Evolutionary conservation across 106 monocot genomes (phyloP), one percentile per base, ranked within the genome.

Genomic region (Acorus calamus): DNA sequence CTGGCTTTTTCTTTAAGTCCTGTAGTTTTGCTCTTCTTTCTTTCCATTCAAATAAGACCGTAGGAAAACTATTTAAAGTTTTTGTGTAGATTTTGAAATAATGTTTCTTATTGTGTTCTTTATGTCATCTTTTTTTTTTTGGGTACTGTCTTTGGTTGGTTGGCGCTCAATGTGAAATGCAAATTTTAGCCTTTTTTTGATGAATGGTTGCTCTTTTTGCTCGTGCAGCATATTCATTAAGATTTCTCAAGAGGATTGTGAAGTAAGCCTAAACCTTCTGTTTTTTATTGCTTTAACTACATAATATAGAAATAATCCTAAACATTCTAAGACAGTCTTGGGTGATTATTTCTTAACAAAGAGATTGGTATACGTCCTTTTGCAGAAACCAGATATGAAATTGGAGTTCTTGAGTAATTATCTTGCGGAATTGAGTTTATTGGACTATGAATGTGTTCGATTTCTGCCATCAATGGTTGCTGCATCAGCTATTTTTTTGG

Each of bases 391-490:
- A 8, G 55, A 43, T 46, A 48, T 82, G 42, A 56, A 67, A 11
- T 10, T 86, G 69, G 85, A 86, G 66, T 86, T 80, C 57, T 58
- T 90, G 66, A 68, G 77, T 50, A 78, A 60, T 62, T 90, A 80
- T 56, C 69, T 90, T 56, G 86, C 74, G 2, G 89, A 89, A 59
- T 45, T 89, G 11, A 86, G 82, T 56, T 57, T 89, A 41, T 3
- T 89, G 6, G 82, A 89, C 41, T 85, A 89, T 49, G 56, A 50
- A 9, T 82, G 82, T 57, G 8, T 80, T 47, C 43, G 51, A 14
- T 89, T 82, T 64, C 69, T 83, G 53, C 89, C 85, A 42, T 89
- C 89, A 2, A 11, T 71, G 3, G 66, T 83, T 49, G 89, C 89
- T 8, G 77, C 82, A 51, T 82, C 89, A 50, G 82, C 77, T 56